These are phyloP conservation scores for Malassezia vespertilionis DNA, from an alignment of 1,284 basidiomycete species.

Conservation along the genomic window DNA sequence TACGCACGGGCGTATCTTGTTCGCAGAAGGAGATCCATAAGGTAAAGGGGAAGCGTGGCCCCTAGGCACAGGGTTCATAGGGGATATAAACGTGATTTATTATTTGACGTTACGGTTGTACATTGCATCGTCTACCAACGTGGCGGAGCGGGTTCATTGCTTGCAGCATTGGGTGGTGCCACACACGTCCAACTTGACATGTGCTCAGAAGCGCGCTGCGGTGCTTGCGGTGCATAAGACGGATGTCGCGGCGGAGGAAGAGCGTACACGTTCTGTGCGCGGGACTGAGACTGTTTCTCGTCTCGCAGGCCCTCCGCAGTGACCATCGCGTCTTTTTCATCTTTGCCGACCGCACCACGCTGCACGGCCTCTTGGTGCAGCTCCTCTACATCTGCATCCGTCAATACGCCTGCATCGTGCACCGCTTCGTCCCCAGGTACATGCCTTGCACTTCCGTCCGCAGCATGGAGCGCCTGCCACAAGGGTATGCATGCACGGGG, in stretches of 20 bases:
- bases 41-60: too few species aligned
- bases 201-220: too few species aligned
- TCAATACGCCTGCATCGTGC: constrained; percentile 24
- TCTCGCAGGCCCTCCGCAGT: constrained; percentile 23
- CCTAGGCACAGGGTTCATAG: too few species aligned
- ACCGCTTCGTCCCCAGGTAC: constrained; percentile 34
- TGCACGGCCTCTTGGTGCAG: constrained; percentile 35
- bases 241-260: constrained; percentile 49
- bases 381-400: constrained; percentile 25
- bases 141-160: too few species aligned
- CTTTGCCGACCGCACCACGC: constrained; percentile 5
- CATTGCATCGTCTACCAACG: too few species aligned
- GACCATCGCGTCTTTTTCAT: constrained; percentile 22
- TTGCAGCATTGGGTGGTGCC: too few species aligned
- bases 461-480: constrained; percentile 39
- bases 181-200: too few species aligned
- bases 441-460: constrained; percentile 30
- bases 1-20: constrained; percentile 6
- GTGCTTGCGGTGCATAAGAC: constrained; percentile 1
- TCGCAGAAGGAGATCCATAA: too few species aligned
- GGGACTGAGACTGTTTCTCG: constrained; percentile 21
- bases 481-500: constrained; percentile 27
- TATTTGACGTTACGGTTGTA: too few species aligned
- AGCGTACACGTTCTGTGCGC: constrained; percentile 49
- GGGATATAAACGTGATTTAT: too few species aligned